A percentile compares a stretch with the other conserved stretches of the same genome.
Evolutionary conservation across 495 filamentous ascomycete species (phyloP).

Genomic region (Lepidopterella palustris): DNA sequence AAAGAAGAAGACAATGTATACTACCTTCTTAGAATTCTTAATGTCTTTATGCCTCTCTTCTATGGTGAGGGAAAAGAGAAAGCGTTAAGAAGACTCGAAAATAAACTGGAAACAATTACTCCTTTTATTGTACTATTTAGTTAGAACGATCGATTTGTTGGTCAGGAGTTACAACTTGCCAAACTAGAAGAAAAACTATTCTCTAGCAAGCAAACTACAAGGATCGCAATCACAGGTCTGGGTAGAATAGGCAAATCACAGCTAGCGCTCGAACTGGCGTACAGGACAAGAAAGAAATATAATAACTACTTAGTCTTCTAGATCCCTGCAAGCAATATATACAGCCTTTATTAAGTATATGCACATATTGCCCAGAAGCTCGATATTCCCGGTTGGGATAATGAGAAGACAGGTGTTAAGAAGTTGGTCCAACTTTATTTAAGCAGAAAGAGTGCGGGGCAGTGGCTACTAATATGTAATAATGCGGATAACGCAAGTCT

Average conservation of each 20-base stretch:
- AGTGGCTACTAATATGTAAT: background rate
- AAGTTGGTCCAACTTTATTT: background rate
- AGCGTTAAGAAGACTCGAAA: constrained; percentile 6
- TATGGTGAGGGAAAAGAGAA: constrained; percentile 6
- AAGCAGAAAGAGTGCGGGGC: background rate
- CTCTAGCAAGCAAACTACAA: background rate
- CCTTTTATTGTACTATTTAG: constrained; percentile 28
- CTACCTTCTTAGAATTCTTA: constrained; percentile 11
- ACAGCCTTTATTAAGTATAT: background rate
- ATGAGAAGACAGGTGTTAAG: background rate
- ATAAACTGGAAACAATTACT: too few species aligned
- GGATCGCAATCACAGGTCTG: constrained; percentile 5
- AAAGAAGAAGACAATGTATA: constrained; percentile 13
- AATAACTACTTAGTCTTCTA: too few species aligned
- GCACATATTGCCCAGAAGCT: background rate
- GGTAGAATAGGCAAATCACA: constrained; percentile 25
- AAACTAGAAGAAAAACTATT: background rate
- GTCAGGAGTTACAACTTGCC: constrained; percentile 10
- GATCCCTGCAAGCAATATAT: background rate
- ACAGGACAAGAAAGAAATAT: too few species aligned
- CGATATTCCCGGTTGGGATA: background rate
- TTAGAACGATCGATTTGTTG: constrained; percentile 31
- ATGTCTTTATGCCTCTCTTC: constrained; percentile 6
- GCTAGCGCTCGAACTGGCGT: constrained; percentile 16
- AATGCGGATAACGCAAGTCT: background rate